Evolutionary conservation across 345 rosid genomes (phyloP).

Genomic region (Turnera subulata): DNA sequence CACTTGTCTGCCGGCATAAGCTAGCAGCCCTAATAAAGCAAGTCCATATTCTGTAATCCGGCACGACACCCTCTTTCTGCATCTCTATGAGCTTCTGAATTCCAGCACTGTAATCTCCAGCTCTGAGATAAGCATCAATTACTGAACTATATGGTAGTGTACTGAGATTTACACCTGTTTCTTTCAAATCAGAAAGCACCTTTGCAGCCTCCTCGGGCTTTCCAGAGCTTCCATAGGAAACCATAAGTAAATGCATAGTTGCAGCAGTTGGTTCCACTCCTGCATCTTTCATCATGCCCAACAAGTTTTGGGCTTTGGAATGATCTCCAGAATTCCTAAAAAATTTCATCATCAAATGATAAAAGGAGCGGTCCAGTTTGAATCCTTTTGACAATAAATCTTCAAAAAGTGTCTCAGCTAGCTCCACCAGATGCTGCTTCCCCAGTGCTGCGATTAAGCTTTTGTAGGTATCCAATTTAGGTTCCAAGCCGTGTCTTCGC

Average conservation of each 20-base stretch:
- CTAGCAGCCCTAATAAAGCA: conserved; percentile 93
- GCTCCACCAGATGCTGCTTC: conserved; percentile 58
- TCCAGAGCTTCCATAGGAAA: conserved; percentile 83
- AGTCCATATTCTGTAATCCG: conserved; percentile 93
- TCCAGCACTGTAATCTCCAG: conserved; percentile 61
- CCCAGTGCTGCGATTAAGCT: conserved; percentile 91
- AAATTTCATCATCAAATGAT: conserved; percentile 90
- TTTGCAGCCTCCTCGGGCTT: conserved; percentile 86
- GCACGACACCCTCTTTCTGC: conserved; percentile 70
- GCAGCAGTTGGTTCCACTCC: conserved; percentile 79
- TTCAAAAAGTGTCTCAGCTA: conserved; percentile 79
- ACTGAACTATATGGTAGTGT: conserved; percentile 80
- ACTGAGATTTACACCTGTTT: conserved; percentile 53
- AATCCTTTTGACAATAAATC: conserved; percentile 55
- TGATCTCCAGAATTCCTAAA: conserved; percentile 66
- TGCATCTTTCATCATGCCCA: conserved; percentile 67
- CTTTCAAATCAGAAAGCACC: conserved; percentile 67
- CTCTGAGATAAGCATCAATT: conserved; percentile 79
- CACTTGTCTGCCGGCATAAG: conserved; percentile 43
- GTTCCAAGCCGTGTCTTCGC: conserved; percentile 64
- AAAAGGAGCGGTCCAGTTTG: conserved; percentile 86
- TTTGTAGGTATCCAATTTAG: conserved; percentile 80
- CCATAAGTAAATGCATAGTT: conserved; percentile 96
- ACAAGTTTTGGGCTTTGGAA: conserved; percentile 66
- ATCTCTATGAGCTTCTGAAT: conserved; percentile 69